These are phyloP conservation scores for Avena insularis DNA, from an alignment of 176 grass and related monocot genomes.

Conservation along the genomic window DNA sequence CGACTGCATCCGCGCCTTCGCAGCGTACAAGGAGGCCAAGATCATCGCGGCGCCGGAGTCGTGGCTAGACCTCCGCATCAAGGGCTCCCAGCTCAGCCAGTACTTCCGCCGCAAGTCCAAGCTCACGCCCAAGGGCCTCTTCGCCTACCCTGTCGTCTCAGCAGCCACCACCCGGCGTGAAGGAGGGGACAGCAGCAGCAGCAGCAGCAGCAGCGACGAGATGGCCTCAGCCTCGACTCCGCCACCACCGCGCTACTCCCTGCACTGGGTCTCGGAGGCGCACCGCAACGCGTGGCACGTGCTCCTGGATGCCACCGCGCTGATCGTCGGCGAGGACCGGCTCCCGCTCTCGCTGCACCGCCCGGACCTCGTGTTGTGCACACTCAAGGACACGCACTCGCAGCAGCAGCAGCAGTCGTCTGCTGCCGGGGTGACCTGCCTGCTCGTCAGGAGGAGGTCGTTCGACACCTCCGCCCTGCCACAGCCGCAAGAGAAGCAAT, in stretches of 20 bases:
- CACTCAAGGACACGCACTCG: conserved; percentile 39
- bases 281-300: conserved; percentile 80
- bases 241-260: conserved; percentile 42
- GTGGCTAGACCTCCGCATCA: conserved; percentile 77
- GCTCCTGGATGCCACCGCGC: conserved; percentile 63
- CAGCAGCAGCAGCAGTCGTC: not conserved
- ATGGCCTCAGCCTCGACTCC: no score
- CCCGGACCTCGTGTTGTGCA: conserved; percentile 70
- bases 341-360: conserved; percentile 67
- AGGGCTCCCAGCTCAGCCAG: conserved; percentile 82
- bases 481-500: no score
- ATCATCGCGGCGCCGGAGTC: conserved; percentile 66
- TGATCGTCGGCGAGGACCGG: conserved; percentile 54
- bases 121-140: conserved; percentile 72
- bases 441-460: conserved; percentile 60
- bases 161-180: no score
- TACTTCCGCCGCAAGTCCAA: conserved; percentile 83
- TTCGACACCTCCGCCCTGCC: conserved; percentile 42
- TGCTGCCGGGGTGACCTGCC: conserved; percentile 48
- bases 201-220: not conserved
- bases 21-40: conserved; percentile 70
- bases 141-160: conserved; percentile 65
- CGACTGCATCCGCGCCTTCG: conserved; percentile 62
- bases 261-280: conserved; percentile 82
- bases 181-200: no score